Base-by-base conservation (phyloP, 208 protist genomes). In the Acanthamoeba triangularis region DNA sequence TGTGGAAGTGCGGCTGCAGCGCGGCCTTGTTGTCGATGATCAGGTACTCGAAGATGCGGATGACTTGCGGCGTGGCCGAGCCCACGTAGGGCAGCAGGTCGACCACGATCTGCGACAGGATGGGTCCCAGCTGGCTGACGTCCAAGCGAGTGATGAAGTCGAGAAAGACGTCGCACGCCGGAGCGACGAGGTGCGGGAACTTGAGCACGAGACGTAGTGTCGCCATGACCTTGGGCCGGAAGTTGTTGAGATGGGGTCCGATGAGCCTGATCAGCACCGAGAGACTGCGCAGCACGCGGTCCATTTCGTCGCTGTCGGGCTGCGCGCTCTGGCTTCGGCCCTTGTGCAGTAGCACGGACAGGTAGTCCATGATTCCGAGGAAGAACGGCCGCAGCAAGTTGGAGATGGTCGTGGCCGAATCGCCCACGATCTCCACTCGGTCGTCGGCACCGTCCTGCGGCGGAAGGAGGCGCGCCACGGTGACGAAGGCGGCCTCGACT, bases 211-310 rank as follows among this genome's bases (percentile, higher is more conserved):
- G 69, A 14, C 78, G 95, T 23, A 97, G 23, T 35, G 95, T 96
- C 76, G 90, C 96, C 96, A 97, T 97, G 52, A 97, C 95, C 78
- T 97, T 97, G 54, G 94, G 96, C 25, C 90, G 44, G 47, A 97
- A 95, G n/a, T 72, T 33, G 41, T 96, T 96, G 0, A 97, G 63
- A 14, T 54, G 33, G 2, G 49, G 13, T 10, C 63, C 76, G 30
- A 97, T 63, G 11, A 96, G 59, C 18, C 61, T 30, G 5, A 97
- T 90, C 10, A 97, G 35, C 69, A 59, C 30, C 2, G 78, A 35
- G 0, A 97, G 76, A 61, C 56, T 82, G 3, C 78, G 49, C 94
- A 97, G 49, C 96, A 94, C 90, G 25, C 72, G 25, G 14, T 90
- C 56, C 47, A 95, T 96, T 3, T 96, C 92, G 49, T 88, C 80